Evolutionary conservation across 1,284 basidiomycete species (phyloP).

Genomic region (Moesziomyces aphidis): DNA sequence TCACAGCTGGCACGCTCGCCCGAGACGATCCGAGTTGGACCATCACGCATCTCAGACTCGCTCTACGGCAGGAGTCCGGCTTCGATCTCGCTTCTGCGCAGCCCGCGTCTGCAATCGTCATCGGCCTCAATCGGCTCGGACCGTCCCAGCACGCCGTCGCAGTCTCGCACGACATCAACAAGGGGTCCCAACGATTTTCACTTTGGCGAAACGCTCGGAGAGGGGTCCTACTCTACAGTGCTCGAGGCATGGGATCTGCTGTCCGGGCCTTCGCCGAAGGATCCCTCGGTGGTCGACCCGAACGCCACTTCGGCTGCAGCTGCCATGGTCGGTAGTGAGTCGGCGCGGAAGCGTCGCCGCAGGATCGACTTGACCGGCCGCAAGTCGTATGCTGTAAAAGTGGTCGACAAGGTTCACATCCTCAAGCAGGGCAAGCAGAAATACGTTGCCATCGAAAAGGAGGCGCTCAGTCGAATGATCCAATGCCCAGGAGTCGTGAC

Average conservation of each 20-base stretch:
- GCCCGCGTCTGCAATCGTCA: constrained; percentile 26
- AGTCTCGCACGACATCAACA: constrained; percentile 18
- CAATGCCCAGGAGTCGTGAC: constrained; percentile 64
- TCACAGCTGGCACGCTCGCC: constrained; percentile 41
- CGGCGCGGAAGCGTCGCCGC: constrained; percentile 20
- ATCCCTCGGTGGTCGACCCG: constrained; percentile 28
- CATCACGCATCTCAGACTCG: constrained; percentile 27
- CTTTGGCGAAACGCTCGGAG: constrained; percentile 66
- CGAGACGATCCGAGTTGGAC: constrained; percentile 38
- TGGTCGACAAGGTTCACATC: constrained; percentile 67
- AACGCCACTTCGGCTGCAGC: constrained; percentile 41
- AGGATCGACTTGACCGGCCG: constrained; percentile 34
- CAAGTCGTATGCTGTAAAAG: constrained; percentile 64
- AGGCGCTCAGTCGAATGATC: constrained; percentile 63
- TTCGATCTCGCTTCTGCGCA: constrained; percentile 32
- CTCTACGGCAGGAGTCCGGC: constrained; percentile 43
- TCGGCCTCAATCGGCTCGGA: constrained; percentile 15
- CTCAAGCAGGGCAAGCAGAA: constrained; percentile 67
- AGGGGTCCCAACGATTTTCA: constrained; percentile 62
- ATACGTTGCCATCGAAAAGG: constrained; percentile 66
- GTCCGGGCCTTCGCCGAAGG: constrained; percentile 35
- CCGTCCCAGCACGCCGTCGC: constrained; percentile 19
- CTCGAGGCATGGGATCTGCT: constrained; percentile 65
- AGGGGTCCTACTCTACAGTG: constrained; percentile 67
- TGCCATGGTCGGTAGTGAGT: constrained; percentile 48